phyloP scores from a whole-genome alignment of 805 yeast genomes.

The Middelhovenomyces tepae region DNA sequence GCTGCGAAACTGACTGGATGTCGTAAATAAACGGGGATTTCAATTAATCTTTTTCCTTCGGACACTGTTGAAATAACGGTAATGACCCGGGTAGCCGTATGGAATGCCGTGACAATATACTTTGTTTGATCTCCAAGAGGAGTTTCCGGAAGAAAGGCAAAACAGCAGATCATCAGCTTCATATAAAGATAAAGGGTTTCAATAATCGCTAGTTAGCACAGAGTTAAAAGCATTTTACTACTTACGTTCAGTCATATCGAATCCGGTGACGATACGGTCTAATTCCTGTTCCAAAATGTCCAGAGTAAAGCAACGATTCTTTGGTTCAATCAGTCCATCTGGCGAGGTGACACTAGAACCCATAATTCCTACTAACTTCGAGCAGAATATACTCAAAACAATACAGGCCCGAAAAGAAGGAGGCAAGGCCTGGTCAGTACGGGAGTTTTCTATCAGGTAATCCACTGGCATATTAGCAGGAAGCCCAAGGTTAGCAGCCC shows the following conservation, averaged over 20 bases:
- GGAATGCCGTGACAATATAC: conserved; percentile 73
- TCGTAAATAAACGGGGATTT: conserved; percentile 77
- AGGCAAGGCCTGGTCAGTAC: conserved; percentile 57
- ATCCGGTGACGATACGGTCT: conserved; percentile 56
- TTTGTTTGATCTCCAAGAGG: conserved; percentile 80
- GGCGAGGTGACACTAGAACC: conserved; percentile 79
- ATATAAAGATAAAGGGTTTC: conserved; percentile 75
- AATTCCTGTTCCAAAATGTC: conserved; percentile 72
- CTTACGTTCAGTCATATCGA: conserved; percentile 52
- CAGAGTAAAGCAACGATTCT: conserved; percentile 70
- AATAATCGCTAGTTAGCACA: too few species aligned
- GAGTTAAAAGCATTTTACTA: too few species aligned
- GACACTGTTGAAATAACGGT: conserved; percentile 67
- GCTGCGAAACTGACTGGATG: conserved; percentile 78
- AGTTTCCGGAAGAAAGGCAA: conserved; percentile 85
- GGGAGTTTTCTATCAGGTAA: conserved; percentile 68
- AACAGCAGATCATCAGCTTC: conserved; percentile 72
- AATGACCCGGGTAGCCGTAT: conserved; percentile 71
- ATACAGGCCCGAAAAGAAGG: conserved; percentile 62
- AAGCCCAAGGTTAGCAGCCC: conserved; percentile 80
- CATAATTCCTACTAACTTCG: conserved; percentile 75
- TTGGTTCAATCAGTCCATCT: conserved; percentile 81
- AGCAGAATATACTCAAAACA: conserved; percentile 70
- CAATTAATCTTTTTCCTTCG: conserved; percentile 62
- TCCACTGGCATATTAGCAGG: conserved; percentile 85